A percentile compares a stretch with the other conserved stretches of the same genome.
Evolutionary conservation across 768 basidiomycete genomes (phyloP).

Genomic region (Sporobolomyces phaffii): DNA sequence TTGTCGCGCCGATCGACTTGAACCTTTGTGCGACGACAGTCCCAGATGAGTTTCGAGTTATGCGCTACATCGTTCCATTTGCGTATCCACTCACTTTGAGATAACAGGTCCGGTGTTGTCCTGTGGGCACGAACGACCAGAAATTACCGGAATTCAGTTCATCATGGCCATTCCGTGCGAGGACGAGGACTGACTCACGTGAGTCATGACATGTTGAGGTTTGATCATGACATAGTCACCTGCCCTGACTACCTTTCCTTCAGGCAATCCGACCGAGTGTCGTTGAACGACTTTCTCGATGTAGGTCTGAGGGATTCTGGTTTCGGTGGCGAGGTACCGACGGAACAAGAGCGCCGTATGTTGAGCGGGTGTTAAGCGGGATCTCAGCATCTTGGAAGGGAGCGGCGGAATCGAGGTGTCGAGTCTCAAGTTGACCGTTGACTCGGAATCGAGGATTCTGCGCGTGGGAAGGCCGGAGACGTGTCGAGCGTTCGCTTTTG

Average conservation of each 20-base stretch:
- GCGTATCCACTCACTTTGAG: constrained; percentile 62
- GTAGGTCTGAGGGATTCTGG: constrained; percentile 59
- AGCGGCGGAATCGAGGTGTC: background rate
- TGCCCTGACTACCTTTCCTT: constrained; percentile 72
- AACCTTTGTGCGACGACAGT: constrained; percentile 62
- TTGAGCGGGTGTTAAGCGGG: background rate
- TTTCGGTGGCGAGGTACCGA: constrained; percentile 32
- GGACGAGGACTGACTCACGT: constrained; percentile 46
- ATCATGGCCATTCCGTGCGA: too few species aligned
- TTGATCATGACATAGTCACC: constrained; percentile 99
- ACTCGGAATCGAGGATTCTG: too few species aligned
- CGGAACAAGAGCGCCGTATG: background rate
- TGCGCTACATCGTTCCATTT: too few species aligned
- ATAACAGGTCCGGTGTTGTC: constrained; percentile 99
- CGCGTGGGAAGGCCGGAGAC: background rate
- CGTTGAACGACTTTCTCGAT: constrained; percentile 98
- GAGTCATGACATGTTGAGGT: constrained; percentile 96
- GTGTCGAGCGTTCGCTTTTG: background rate
- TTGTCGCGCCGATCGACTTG: constrained; percentile 84
- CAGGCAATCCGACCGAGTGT: constrained; percentile 83
- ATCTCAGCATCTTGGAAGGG: background rate
- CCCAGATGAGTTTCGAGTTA: too few species aligned
- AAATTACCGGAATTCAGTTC: background rate
- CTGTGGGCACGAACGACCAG: constrained; percentile 31
- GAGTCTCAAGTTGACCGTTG: background rate